phyloP scores from a whole-genome alignment of 306 rosid species.

The Gastrolobium bilobum region DNA sequence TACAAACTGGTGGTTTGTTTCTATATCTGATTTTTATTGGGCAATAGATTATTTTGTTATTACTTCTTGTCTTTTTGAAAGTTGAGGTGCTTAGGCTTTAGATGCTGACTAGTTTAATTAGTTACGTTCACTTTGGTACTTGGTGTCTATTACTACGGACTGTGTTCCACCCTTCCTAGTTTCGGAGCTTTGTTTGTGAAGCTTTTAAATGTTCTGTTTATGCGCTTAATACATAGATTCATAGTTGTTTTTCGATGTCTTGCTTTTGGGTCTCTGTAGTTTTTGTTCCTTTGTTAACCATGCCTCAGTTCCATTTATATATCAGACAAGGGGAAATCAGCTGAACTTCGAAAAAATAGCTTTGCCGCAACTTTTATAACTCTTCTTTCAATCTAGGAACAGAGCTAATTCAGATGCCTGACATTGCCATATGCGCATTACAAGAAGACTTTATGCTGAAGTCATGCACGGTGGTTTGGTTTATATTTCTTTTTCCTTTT shows the following conservation, averaged over 20 bases:
- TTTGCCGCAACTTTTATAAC: slow-evolving; percentile 19
- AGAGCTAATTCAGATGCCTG: slow-evolving; percentile 27
- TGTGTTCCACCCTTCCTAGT: not conserved
- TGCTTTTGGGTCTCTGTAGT: not conserved
- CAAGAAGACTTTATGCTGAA: slow-evolving; percentile 29
- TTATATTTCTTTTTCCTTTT: not conserved
- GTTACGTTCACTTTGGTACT: slow-evolving; percentile 5
- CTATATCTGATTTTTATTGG: slow-evolving; percentile 1
- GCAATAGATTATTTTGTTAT: slow-evolving; percentile 1
- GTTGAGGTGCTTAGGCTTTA: not conserved
- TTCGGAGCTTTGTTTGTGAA: slow-evolving; percentile 22
- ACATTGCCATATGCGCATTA: slow-evolving; percentile 5
- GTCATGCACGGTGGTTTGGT: slow-evolving; percentile 23
- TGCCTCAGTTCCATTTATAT: slow-evolving; percentile 1
- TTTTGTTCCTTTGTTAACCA: slow-evolving; percentile 11
- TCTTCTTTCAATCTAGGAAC: slow-evolving; percentile 18
- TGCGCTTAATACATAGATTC: slow-evolving; percentile 12
- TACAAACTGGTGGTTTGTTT: not conserved
- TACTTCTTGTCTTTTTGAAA: slow-evolving; percentile 9
- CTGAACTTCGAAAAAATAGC: slow-evolving; percentile 25
- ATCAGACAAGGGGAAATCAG: not conserved
- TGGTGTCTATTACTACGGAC: not conserved
- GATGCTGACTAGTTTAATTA: slow-evolving; percentile 11
- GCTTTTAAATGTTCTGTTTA: not conserved
- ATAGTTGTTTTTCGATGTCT: slow-evolving; percentile 21